Percentiles rank a stretch among this genome's conserved stretches.
Conservation (phyloP, 2,329 filamentous ascomycete species). For the Xylaria sp. region DNA sequence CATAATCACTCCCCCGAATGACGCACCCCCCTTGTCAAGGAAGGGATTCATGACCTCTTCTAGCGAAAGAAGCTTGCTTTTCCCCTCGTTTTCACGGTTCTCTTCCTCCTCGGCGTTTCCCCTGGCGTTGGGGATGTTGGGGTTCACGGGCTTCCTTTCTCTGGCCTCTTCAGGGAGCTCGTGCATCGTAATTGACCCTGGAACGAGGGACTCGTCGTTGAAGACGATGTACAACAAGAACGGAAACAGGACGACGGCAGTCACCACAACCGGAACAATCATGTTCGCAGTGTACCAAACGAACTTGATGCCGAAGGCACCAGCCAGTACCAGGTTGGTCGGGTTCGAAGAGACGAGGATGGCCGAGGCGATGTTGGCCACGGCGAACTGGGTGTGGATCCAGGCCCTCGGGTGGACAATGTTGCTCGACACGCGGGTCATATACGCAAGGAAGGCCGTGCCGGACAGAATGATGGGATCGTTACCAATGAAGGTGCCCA, state of each 20-base stretch:
- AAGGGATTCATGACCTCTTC: slow-evolving; percentile 79
- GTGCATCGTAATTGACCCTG: slow-evolving; percentile 68
- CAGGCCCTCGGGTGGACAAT: slow-evolving; percentile 72
- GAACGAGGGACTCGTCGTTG: slow-evolving; percentile 64
- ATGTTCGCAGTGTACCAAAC: slow-evolving; percentile 77
- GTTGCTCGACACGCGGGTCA: slow-evolving; percentile 75
- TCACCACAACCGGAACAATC: slow-evolving; percentile 72
- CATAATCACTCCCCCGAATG: slow-evolving; percentile 68
- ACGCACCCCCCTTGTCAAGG: slow-evolving; percentile 66
- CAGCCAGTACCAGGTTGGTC: slow-evolving; percentile 74
- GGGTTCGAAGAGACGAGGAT: slow-evolving; percentile 79
- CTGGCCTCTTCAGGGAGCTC: slow-evolving; percentile 62
- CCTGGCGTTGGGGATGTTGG: slow-evolving; percentile 69
- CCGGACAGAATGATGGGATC: slow-evolving; percentile 76
- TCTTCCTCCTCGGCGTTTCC: slow-evolving; percentile 58
- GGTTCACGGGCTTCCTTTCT: slow-evolving; percentile 64
- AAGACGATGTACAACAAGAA: slow-evolving; percentile 73
- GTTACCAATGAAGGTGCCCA: slow-evolving; percentile 72
- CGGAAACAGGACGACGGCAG: slow-evolving; percentile 68
- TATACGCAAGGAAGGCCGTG: slow-evolving; percentile 75
- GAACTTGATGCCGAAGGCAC: slow-evolving; percentile 72
- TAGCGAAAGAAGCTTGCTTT: slow-evolving; percentile 60
- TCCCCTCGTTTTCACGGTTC: slow-evolving; percentile 48
- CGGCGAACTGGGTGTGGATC: slow-evolving; percentile 72
- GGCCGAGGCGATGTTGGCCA: slow-evolving; percentile 74